These are phyloP conservation scores for Wallacemonas sp. DNA, from an alignment of 208 protist species.

Conservation along the genomic window DNA sequence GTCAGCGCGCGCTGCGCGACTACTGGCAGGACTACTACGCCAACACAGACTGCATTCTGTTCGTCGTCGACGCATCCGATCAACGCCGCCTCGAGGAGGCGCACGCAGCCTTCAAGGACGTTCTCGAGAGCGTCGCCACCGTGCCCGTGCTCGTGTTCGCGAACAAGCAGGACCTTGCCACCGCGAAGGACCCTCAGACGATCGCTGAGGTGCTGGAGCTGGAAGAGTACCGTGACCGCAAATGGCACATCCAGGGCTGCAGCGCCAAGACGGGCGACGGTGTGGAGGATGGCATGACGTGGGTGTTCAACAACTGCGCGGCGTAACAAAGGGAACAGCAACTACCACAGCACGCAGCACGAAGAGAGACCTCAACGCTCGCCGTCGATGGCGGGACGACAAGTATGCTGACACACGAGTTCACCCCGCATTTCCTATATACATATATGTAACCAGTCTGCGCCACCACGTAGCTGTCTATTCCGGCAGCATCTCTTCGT, in stretches of 20 bases:
- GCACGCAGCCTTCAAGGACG: constrained; percentile 89
- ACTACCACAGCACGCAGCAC: neutral
- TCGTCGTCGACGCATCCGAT: constrained; percentile 96
- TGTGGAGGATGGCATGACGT: constrained; percentile 92
- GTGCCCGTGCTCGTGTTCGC: constrained; percentile 99
- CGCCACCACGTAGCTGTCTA: no score
- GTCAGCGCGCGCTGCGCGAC: constrained; percentile 98
- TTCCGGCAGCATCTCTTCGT: no score
- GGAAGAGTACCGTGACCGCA: constrained; percentile 88
- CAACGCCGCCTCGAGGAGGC: constrained; percentile 90
- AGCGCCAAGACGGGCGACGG: constrained; percentile 94
- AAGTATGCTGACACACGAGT: no score
- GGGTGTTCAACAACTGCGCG: constrained; percentile 82
- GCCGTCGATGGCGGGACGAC: no score
- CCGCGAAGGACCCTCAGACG: constrained; percentile 74
- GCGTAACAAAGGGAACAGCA: neutral
- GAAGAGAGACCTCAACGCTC: no score
- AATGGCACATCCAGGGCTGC: constrained; percentile 97
- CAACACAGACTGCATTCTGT: constrained; percentile 97
- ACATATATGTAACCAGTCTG: no score
- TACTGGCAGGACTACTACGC: constrained; percentile 99
- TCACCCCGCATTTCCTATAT: no score
- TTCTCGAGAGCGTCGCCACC: constrained; percentile 95
- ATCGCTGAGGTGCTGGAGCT: constrained; percentile 85
- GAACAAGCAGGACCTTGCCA: constrained; percentile 99